Evolutionary conservation across 208 protist species (phyloP).

Genomic region (Plasmodiophora brassicae): DNA sequence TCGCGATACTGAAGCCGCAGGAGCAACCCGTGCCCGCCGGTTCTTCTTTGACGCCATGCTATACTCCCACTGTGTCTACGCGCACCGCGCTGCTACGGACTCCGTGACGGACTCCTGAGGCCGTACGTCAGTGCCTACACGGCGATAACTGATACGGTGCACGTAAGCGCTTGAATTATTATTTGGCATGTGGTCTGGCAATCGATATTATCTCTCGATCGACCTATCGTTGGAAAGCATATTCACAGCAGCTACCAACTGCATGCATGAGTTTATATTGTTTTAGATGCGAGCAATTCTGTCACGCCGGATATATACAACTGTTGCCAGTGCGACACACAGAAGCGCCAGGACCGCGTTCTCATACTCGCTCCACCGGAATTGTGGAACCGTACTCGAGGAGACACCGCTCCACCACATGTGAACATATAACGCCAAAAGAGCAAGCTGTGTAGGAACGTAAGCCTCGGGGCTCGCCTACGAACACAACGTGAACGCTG

Average conservation of each 20-base stretch:
- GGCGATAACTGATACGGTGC: too few relatives aligned
- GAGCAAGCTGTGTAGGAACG: neutral
- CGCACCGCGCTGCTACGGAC: too few relatives aligned
- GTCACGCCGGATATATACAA: neutral
- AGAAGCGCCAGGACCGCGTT: neutral
- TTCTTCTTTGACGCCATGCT: neutral
- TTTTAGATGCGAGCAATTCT: neutral
- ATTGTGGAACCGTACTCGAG: neutral
- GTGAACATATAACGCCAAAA: neutral
- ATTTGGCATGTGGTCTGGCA: too few relatives aligned
- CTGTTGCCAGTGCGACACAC: neutral
- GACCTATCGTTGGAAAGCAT: too few relatives aligned
- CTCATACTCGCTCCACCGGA: neutral
- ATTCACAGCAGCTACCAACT: too few relatives aligned
- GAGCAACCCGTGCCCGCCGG: neutral
- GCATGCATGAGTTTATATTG: too few relatives aligned
- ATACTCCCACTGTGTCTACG: too few relatives aligned
- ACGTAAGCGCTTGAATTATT: too few relatives aligned
- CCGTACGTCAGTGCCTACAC: too few relatives aligned
- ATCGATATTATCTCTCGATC: too few relatives aligned
- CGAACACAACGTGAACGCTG: too few relatives aligned
- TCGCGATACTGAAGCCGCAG: neutral
- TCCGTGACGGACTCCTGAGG: too few relatives aligned
- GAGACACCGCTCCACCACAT: neutral
- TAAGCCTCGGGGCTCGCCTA: neutral